Percentiles rank a stretch among this genome's conserved stretches.
These are phyloP conservation scores for Hibiscus mutabilis DNA, from an alignment of 345 rosid species.

Conservation along the genomic window DNA sequence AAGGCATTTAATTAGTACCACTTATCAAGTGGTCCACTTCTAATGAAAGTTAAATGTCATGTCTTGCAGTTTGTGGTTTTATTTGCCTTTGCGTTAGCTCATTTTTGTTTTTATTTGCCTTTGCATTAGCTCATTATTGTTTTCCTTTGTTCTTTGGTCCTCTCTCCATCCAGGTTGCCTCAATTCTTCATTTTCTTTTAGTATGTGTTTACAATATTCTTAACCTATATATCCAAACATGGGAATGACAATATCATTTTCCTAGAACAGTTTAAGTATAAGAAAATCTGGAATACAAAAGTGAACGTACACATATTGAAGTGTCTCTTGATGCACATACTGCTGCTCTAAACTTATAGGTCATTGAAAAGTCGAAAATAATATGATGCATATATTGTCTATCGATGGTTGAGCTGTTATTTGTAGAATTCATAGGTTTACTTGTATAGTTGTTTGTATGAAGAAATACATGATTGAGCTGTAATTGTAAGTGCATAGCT, in stretches of 20 bases:
- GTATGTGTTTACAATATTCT: not conserved
- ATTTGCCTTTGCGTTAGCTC: not conserved
- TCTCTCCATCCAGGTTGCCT: not conserved
- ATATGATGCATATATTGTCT: not conserved
- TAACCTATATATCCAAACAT: not conserved
- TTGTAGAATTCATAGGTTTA: not conserved
- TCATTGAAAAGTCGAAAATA: not conserved
- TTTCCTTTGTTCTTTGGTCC: not conserved
- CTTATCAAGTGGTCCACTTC: not conserved
- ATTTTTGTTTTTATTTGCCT: not conserved
- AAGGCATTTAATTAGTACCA: conserved; percentile 1
- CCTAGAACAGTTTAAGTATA: not conserved
- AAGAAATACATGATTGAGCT: not conserved
- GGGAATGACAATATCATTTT: not conserved
- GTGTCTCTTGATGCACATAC: conserved; percentile 10
- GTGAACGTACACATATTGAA: too few species aligned
- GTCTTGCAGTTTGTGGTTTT: not conserved
- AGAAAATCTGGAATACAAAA: not conserved
- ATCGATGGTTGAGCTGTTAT: not conserved
- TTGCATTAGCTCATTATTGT: not conserved
- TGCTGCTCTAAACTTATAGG: not conserved
- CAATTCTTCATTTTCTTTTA: not conserved
- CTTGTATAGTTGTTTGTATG: not conserved
- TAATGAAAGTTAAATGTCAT: conserved; percentile 1
- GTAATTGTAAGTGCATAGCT: too few species aligned